Evolutionary conservation across 169 alveolate species (phyloP), one percentile per base, ranked within the genome.

Genomic region (Plasmodium sp.): DNA sequence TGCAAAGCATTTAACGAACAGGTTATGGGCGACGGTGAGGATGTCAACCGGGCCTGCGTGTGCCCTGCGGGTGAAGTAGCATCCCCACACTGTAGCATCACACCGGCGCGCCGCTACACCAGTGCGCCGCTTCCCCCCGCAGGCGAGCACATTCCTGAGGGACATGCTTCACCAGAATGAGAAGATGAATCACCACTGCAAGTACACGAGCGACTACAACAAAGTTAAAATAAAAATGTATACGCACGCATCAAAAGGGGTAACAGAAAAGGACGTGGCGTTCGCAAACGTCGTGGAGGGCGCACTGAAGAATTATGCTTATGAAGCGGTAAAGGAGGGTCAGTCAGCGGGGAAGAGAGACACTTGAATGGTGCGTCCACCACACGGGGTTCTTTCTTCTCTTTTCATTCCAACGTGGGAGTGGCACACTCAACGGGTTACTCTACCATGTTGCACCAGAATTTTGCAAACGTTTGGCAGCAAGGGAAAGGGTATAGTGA

Each of bases 121-220:
- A 16, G 18, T 77, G 27, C 41, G 33, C 22, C 27, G 6, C 18
- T 77, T 22, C 14, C 6, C 33, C 31, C 48, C 36, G 45, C 81
- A 86, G 94, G 94, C 94, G 31, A 77, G 83, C 18, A n/a, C 27
- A 18, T 86, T 86, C 71, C 39, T 86, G 86, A 86, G 81, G 22
- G 71, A 86, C 5, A 77, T 86, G 71, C 34, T 31, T 2, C 14
- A 41, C 33, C 67, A 86, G 14, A 86, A 86, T 77, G 81, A 86
- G 67, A 51, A 39, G 43, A 18, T 86, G 71, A 56, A 86, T 48
- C 94, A 86, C 45, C 94, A 86, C 45, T 86, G 85, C 62, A 86
- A 86, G 81, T 86, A 86, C 54, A 39, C 45, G 31, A 77, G 71
- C 67, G 86, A 86, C 27, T 86, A 51, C 45, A 86, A 43, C 10